A percentile compares a stretch with the other conserved stretches of the same genome.
Evolutionary conservation across 345 rosid genomes (phyloP).

Genomic region (Gossypium thurberi): DNA sequence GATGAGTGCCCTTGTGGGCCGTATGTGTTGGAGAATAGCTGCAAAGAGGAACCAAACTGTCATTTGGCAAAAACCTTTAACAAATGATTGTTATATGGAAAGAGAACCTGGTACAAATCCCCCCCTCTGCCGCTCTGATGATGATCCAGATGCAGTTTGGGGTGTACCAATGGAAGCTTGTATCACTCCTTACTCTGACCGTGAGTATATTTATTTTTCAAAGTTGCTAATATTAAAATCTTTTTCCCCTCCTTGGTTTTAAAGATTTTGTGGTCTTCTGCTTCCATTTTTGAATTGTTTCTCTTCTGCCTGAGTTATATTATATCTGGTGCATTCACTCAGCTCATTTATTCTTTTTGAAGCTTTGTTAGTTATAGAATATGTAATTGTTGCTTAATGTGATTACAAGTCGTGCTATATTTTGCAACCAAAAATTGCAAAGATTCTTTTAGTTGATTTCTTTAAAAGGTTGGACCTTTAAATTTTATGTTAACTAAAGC

Average conservation of each 20-base stretch:
- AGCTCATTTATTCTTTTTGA: not conserved
- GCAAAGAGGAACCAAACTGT: slow-evolving; percentile 90
- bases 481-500: slow-evolving; percentile 9
- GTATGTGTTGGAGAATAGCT: slow-evolving; percentile 98
- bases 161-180: slow-evolving; percentile 91
- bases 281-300: not conserved
- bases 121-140: slow-evolving; percentile 80
- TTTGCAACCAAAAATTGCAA: not conserved
- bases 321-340: not conserved
- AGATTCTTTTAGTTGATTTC: not conserved
- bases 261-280: not conserved
- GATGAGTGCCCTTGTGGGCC: slow-evolving; percentile 83
- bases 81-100: slow-evolving; percentile 77
- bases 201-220: slow-evolving; percentile 41
- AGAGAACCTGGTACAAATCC: slow-evolving; percentile 82
- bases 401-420: not conserved
- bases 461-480: not conserved
- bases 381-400: not conserved
- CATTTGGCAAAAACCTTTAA: slow-evolving; percentile 90
- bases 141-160: slow-evolving; percentile 85
- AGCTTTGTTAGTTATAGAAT: not conserved
- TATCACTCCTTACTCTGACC: slow-evolving; percentile 78
- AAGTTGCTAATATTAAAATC: not conserved
- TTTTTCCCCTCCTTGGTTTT: not conserved
- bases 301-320: not conserved